These are phyloP conservation scores for Gymnopilus junonius DNA, from an alignment of 768 basidiomycete species.

Conservation along the genomic window DNA sequence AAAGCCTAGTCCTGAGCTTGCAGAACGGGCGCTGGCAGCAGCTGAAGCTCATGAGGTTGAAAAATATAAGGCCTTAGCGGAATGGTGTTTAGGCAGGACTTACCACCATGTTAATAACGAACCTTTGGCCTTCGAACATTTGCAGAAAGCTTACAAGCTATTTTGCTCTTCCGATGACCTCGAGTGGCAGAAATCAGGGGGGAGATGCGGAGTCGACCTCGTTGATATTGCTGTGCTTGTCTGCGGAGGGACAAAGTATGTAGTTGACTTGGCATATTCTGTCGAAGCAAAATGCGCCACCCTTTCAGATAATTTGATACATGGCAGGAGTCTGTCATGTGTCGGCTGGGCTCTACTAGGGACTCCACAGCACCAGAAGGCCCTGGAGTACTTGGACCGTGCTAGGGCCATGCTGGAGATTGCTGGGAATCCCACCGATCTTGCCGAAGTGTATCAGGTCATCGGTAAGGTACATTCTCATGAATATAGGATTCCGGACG, in stretches of 20 bases:
- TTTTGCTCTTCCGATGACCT: background rate
- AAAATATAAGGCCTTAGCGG: background rate
- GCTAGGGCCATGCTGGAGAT: background rate
- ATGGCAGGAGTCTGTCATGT: background rate
- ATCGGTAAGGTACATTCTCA: background rate
- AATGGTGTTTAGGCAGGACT: background rate
- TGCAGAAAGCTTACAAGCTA: background rate
- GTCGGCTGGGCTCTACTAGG: background rate
- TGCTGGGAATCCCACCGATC: background rate
- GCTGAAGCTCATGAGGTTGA: background rate
- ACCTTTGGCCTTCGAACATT: background rate
- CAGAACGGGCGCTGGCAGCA: background rate
- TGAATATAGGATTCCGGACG: background rate
- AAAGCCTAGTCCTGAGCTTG: conserved; percentile 1
- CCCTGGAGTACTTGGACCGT: background rate
- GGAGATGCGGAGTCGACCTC: background rate
- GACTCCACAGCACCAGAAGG: background rate
- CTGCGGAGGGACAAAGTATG: background rate
- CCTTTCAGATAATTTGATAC: background rate
- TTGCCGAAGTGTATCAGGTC: background rate
- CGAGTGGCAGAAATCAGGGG: background rate
- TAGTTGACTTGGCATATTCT: background rate
- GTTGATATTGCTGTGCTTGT: background rate
- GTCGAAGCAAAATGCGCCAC: background rate
- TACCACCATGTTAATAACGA: background rate